Evolutionary conservation across 1,284 basidiomycete species (phyloP).

Genomic region (Termitomyces sp.): DNA sequence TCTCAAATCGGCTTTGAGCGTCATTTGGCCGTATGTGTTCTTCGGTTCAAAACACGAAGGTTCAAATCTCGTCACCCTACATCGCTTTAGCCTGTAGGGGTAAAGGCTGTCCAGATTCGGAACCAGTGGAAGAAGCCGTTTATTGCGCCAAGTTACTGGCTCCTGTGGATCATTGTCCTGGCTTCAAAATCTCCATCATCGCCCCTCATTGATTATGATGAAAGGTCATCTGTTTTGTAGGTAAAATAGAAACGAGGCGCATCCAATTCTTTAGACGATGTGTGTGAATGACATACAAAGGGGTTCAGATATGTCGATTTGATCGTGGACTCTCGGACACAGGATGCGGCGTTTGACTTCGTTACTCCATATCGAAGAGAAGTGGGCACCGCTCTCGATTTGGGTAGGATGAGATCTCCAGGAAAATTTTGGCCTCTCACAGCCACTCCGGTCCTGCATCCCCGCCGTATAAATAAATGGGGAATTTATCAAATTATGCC

Average conservation of each 20-base stretch:
- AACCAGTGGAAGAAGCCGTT: conserved; percentile 20
- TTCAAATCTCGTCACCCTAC: conserved; percentile 25
- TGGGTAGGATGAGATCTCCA: conserved; percentile 8
- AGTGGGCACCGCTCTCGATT: neutral
- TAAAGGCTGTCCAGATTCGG: conserved; percentile 29
- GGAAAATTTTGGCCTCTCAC: conserved; percentile 18
- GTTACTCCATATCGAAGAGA: conserved; percentile 17
- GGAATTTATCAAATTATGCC: conserved; percentile 10
- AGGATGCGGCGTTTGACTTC: conserved; percentile 31
- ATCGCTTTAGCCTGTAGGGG: conserved; percentile 28
- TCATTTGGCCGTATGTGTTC: conserved; percentile 22
- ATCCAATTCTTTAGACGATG: neutral
- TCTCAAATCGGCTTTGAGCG: conserved; percentile 19
- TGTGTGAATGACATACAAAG: conserved; percentile 1
- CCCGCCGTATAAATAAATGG: conserved; percentile 25
- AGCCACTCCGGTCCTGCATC: conserved; percentile 28
- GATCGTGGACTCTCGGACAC: conserved; percentile 13
- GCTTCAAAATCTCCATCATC: neutral
- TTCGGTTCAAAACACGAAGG: conserved; percentile 25
- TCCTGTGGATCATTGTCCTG: conserved; percentile 7
- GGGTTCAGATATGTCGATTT: conserved; percentile 14
- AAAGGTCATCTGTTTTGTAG: neutral
- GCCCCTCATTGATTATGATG: neutral
- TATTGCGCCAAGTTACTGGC: conserved; percentile 13
- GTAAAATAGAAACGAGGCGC: neutral